phyloP scores from a whole-genome alignment of 2,329 filamentous ascomycete genomes.

The Emericellopsis atlantica region DNA sequence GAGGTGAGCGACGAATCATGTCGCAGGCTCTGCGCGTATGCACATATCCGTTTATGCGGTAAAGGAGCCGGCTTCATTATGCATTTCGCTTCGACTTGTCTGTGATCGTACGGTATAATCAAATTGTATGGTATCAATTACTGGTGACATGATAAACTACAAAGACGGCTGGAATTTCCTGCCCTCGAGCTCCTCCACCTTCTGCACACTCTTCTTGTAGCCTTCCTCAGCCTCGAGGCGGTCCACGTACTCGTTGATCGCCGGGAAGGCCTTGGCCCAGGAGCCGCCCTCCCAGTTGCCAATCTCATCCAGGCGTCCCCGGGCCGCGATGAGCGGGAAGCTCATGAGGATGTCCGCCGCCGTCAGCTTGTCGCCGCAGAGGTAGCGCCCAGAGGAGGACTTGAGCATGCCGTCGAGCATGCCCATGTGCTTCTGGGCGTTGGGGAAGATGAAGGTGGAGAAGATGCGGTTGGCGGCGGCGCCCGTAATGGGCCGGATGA shows the following conservation, averaged over 20 bases:
- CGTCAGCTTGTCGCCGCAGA: constrained; percentile 35
- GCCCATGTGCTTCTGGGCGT: constrained; percentile 30
- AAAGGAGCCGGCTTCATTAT: no score
- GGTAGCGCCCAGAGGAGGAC: constrained; percentile 27
- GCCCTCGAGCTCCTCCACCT: constrained; percentile 36
- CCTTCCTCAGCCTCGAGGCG: constrained; percentile 31
- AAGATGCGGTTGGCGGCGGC: constrained; percentile 28
- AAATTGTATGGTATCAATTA: no score
- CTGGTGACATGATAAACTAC: background rate
- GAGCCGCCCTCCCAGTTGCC: constrained; percentile 27
- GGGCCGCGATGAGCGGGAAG: constrained; percentile 34
- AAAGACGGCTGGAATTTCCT: constrained; percentile 9
- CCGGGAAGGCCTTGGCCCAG: constrained; percentile 26
- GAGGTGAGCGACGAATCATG: background rate
- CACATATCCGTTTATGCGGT: no score
- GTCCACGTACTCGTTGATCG: constrained; percentile 31
- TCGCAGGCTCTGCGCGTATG: background rate
- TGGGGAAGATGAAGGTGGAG: constrained; percentile 29
- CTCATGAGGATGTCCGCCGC: constrained; percentile 41
- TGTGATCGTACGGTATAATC: no score
- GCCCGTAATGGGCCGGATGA: constrained; percentile 37
- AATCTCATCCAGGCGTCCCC: constrained; percentile 23
- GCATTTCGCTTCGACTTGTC: no score
- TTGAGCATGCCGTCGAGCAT: constrained; percentile 36
- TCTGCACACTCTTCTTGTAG: constrained; percentile 32